phyloP scores from a whole-genome alignment of 1,139 yeast genomes.

The Pichia sp. region DNA sequence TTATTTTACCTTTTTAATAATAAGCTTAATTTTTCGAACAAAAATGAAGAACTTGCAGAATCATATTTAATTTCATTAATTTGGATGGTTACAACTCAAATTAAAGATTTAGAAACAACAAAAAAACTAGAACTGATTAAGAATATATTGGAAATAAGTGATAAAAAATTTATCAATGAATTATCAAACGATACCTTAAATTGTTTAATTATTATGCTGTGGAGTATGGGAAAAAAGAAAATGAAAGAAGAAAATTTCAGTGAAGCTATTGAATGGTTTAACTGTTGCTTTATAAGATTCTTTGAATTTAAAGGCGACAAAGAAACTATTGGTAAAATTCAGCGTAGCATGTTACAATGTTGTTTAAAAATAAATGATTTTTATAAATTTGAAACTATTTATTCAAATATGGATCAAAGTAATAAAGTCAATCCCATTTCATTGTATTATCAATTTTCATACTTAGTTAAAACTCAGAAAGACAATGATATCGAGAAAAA shows the following conservation, averaged over 20 bases:
- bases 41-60: constrained; percentile 16
- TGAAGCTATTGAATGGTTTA: constrained; percentile 28
- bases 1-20: constrained; percentile 28
- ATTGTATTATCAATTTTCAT: constrained; percentile 27
- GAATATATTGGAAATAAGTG: constrained; percentile 23
- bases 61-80: constrained; percentile 16
- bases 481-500: constrained; percentile 18
- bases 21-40: constrained; percentile 16
- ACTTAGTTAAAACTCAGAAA: too few relatives aligned
- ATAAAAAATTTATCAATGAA: constrained; percentile 22
- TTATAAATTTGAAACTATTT: constrained; percentile 17
- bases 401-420: constrained; percentile 16
- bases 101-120: constrained; percentile 14
- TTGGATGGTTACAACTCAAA: constrained; percentile 23
- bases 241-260: constrained; percentile 18
- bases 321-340: constrained; percentile 27
- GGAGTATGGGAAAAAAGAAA: constrained; percentile 29
- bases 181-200: constrained; percentile 25
- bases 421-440: constrained; percentile 23
- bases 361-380: constrained; percentile 19
- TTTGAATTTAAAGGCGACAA: constrained; percentile 18
- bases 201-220: constrained; percentile 28
- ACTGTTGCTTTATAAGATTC: constrained; percentile 25
- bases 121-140: constrained; percentile 13
- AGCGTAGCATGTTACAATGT: constrained; percentile 28